Evolutionary conservation across 208 protist genomes (phyloP), one percentile per base, ranked within the genome.

Genomic region (Zelonia costaricensis): DNA sequence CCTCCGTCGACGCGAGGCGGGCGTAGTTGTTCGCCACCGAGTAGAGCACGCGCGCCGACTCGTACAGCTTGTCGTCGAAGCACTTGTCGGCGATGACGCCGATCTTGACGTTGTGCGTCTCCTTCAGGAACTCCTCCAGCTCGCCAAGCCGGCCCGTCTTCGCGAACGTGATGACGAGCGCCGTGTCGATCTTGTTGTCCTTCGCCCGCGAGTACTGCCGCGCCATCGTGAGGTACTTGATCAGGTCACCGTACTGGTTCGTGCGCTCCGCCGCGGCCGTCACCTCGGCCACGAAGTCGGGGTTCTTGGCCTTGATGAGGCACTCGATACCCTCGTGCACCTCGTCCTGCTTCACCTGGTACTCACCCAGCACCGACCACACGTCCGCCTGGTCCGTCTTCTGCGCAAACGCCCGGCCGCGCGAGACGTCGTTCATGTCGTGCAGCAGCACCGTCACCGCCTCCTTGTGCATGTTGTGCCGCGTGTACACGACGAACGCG

Each of bases 401-500:
- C 59, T 97, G 88, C 33, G 98, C 98, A 81, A 98, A 99, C 22
- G 98, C 88, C 56, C 86, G 77, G 28, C 95, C 99, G 39, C 98
- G 88, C 30, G 98, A 92, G 30, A 99, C 67, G 57, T 86, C 78
- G 31, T 97, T 82, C 42, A 99, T 92, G 73, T 99, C 67, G 9
- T 98, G 78, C 30, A 99, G 71, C 3, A 99, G 82, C 36, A 99
- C 99, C 18, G 84, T 83, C 55, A 99, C 93, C 28, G 99, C 99
- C 67, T 98, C 90, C 45, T 92, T 91, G 56, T 98, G 89, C 80
- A 98, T 90, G 23, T 97, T 86, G 80, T 98, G 97, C 73, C 99
- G 99, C 69, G 99, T 98, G 91, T 99, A 99, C 31, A 99, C 98
- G 10, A 87, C 85, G 62, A 99, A 99, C 2, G 98, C 99, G 40